A percentile compares a stretch with the other conserved stretches of the same genome.
Evolutionary conservation across 164 flowering plant genomes (phyloP).

Genomic region (Chimonanthus praecox): DNA sequence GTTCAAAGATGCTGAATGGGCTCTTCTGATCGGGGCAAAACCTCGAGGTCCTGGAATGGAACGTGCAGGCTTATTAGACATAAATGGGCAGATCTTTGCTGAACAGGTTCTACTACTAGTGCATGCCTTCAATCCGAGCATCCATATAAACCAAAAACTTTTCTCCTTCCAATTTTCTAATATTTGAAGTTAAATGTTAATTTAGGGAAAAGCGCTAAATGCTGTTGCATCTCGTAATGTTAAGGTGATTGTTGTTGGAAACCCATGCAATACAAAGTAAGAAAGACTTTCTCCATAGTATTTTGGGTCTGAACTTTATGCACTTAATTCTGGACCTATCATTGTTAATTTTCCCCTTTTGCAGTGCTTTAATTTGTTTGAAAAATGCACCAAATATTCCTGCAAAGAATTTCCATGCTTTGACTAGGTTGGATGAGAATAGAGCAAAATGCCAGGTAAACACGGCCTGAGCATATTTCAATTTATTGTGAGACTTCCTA

Average conservation of each 20-base stretch:
- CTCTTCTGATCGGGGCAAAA: conserved; percentile 92
- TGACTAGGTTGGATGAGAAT: conserved; percentile 94
- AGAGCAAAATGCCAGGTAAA: conserved; percentile 94
- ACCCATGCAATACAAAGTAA: conserved; percentile 97
- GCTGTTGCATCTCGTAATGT: conserved; percentile 89
- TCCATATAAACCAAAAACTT: not conserved
- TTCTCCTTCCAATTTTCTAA: not conserved
- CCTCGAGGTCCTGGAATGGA: conserved; percentile 99
- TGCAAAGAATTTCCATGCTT: conserved; percentile 90
- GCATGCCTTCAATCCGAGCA: not conserved
- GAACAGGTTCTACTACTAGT: conserved; percentile 55
- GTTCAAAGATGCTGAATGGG: conserved; percentile 91
- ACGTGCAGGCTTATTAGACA: conserved; percentile 78
- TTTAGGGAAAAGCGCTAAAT: conserved; percentile 86
- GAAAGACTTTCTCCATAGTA: conserved; percentile 8
- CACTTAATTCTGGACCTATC: not conserved
- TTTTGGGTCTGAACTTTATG: not conserved
- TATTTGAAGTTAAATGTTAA: conserved; percentile 4
- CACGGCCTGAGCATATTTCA: not conserved
- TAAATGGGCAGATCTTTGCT: conserved; percentile 90
- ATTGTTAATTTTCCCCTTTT: conserved; percentile 10
- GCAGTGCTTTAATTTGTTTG: conserved; percentile 85
- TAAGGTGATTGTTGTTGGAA: conserved; percentile 90
- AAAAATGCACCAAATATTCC: conserved; percentile 95
- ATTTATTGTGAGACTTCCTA: not conserved